Evolutionary conservation across 179 eudicot species (phyloP), one percentile per base, ranked within the genome.

Genomic region (Spergularia azorica): DNA sequence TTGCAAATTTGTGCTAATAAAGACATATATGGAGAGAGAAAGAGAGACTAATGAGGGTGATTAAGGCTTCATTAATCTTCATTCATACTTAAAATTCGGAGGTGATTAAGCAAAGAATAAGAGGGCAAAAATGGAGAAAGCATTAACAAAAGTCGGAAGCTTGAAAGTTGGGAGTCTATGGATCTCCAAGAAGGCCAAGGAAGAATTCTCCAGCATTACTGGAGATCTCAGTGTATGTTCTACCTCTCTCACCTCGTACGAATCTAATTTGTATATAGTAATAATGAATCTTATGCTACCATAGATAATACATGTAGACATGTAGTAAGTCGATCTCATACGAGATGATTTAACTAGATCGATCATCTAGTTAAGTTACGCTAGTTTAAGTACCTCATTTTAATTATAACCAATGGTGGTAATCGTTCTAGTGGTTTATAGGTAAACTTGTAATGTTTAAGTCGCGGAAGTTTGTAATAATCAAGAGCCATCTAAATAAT

Each of bases 161-260:
- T 73, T 82, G 62, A 82, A 82, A 64, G 77, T 64, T 46, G 84
- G 84, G 52, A 76, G 76, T 9, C 5, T 72, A 14, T 84, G 77
- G 82, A 76, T 84, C 21, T 78, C 87, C 46, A 84, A 72, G 51
- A 84, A 84, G 65, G 77, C 87, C 52, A 84, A 84, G 69, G 64
- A 75, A 48, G 87, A 84, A 62, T 62, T 84, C 26, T 78, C 82
- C 48, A 74, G 70, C 70, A 78, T 84, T 62, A 50, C 79, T 64
- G 57, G 55, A 9, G 86, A 83, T 61, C 63, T 83, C 26, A 74
- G 54, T 65, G 86, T 84, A 74, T 73, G 79, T 68, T 38, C n/a
- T 2, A 13, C 38, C 13, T 38, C 51, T 56, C 14, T 39, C 32
- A 26, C 32, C 32, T 26, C 32, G 32, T 26, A 26, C 2, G 32